Percentiles rank a stretch among this genome's conserved stretches.
Conservation (phyloP, 768 basidiomycete genomes). For the Dacryopinax primogenitus region DNA sequence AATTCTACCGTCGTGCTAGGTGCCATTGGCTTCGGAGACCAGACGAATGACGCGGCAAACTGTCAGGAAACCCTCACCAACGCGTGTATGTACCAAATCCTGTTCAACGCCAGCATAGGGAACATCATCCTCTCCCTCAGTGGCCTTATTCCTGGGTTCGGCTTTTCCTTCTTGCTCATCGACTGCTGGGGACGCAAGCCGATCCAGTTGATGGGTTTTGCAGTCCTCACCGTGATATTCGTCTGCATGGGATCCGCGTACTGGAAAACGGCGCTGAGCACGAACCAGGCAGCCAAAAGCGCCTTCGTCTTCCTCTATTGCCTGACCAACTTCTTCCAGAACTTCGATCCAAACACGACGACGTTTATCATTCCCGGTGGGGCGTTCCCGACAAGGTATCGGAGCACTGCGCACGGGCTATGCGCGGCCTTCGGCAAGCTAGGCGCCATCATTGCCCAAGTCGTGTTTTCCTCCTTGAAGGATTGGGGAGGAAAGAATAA, state of each 20-base stretch:
- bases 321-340: background rate
- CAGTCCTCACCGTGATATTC: conserved; percentile 16
- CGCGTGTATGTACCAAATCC: conserved; percentile 30
- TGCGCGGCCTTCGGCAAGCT: background rate
- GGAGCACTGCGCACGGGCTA: background rate
- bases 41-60: conserved; percentile 9
- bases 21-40: conserved; percentile 50
- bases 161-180: conserved; percentile 19
- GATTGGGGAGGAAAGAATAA: background rate
- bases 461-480: background rate
- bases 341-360: background rate
- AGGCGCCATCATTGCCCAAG: background rate
- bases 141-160: conserved; percentile 25
- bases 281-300: too few species aligned
- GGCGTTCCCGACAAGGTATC: background rate
- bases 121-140: conserved; percentile 32
- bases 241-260: conserved; percentile 25
- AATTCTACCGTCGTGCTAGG: conserved; percentile 64
- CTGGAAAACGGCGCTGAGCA: too few species aligned
- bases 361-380: background rate
- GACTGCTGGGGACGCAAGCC: conserved; percentile 25
- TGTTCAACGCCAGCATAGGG: conserved; percentile 55
- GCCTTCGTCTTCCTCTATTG: too few species aligned
- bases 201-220: conserved; percentile 21
- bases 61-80: conserved; percentile 10